phyloP scores from a whole-genome alignment of 306 rosid genomes.

The Erythrophleum fordii region DNA sequence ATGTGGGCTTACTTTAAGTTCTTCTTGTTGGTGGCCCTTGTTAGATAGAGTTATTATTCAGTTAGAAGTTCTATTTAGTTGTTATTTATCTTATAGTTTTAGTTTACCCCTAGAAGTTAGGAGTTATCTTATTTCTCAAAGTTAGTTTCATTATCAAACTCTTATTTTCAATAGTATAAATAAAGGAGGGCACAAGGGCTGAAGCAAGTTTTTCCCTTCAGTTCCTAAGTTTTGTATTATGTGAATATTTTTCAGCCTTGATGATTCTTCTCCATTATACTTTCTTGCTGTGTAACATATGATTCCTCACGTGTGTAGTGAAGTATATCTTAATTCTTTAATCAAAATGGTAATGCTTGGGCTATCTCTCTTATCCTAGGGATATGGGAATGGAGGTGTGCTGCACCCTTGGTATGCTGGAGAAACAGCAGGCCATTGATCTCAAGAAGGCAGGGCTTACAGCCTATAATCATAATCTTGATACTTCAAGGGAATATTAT shows the following conservation, averaged over 20 bases:
- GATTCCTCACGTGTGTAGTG: constrained; percentile 15
- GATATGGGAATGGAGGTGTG: constrained; percentile 98
- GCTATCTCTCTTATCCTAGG: constrained; percentile 51
- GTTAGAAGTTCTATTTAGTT: neutral
- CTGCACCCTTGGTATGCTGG: constrained; percentile 98
- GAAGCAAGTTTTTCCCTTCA: neutral
- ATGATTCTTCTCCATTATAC: neutral
- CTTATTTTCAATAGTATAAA: neutral
- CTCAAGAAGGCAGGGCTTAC: constrained; percentile 97
- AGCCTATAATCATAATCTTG: constrained; percentile 96
- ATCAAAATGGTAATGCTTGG: constrained; percentile 15
- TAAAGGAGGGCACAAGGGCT: neutral
- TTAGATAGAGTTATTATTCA: neutral
- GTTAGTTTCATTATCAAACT: neutral
- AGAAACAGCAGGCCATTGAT: constrained; percentile 86
- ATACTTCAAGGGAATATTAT: constrained; percentile 96
- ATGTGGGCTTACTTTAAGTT: neutral
- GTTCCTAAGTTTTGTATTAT: no score
- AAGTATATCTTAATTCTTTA: neutral
- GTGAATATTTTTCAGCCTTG: neutral
- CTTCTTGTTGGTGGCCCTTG: neutral
- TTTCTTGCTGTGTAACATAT: neutral
- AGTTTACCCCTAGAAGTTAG: neutral
- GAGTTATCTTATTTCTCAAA: neutral
- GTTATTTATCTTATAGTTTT: neutral